Evolutionary conservation across 257 asterid genomes (phyloP).

Genomic region (Fraxinus excelsior): DNA sequence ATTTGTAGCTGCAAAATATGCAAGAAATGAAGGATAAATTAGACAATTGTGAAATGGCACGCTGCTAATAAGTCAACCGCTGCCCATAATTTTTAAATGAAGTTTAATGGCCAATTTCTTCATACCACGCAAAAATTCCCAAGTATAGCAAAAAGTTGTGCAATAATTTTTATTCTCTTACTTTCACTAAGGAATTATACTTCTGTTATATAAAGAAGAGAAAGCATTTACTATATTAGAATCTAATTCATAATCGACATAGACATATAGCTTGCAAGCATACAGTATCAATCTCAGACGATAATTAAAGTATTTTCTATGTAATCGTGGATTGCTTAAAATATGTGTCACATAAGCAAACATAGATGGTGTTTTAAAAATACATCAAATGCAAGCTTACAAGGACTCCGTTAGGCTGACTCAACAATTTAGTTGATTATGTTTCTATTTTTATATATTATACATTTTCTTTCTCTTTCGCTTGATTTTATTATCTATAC

Average conservation of each 20-base stretch:
- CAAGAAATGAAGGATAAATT: neutral
- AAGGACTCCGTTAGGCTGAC: too few relatives aligned
- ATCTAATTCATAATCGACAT: neutral
- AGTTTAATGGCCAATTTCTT: constrained; percentile 33
- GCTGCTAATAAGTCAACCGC: neutral
- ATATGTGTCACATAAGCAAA: too few relatives aligned
- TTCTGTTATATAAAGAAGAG: neutral
- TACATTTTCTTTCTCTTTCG: too few relatives aligned
- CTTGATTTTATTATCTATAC: too few relatives aligned
- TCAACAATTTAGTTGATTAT: too few relatives aligned
- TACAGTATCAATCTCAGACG: neutral
- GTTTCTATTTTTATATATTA: too few relatives aligned
- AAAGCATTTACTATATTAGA: neutral
- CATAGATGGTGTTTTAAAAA: too few relatives aligned
- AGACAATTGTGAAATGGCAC: constrained; percentile 4
- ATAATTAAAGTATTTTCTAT: neutral
- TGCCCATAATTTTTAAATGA: neutral
- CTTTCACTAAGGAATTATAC: constrained; percentile 27
- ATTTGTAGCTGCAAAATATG: too few relatives aligned
- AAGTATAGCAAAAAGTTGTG: constrained; percentile 37
- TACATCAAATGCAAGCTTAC: too few relatives aligned
- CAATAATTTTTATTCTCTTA: constrained; percentile 34
- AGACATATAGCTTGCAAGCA: neutral
- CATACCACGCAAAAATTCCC: neutral
- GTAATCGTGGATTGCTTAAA: too few relatives aligned